Base-by-base conservation (phyloP, 495 filamentous ascomycete species). In the Penicillium maclennaniae region DNA sequence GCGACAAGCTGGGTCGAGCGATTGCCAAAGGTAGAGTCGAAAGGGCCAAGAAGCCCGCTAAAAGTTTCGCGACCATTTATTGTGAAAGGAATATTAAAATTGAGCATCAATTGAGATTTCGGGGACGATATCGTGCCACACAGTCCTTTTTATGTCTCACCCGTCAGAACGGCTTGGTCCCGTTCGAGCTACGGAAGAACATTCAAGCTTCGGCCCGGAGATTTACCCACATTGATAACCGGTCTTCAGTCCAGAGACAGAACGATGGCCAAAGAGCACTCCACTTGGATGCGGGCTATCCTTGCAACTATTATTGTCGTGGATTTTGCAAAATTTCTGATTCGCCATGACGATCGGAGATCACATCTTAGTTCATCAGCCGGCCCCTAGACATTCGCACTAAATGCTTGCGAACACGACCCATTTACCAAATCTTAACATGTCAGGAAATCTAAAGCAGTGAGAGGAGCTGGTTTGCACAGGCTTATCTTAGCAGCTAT, bases 211-310 rank as follows among this genome's bases (percentile, higher is more conserved):
- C 52, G 19, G 39, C 16, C 45, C 52, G 47, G 48, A 55, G 42
- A 46, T 28, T 27, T n/a, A 36, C 10, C 43, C 47, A 26, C 26
- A 14, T 49, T 20, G n/a, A 17, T 38, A 61, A 52, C 55, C n/a
- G 58, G 58, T 26, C 43, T 49, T 51, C 39, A 43, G 31, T 25
- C 61, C 55, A 25, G 15, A 61, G 59, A 16, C 17, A 56, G 61
- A 25, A 56, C 56, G 48, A 54, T 21, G 43, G 46, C 44, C 39
- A 53, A 28, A 8, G 17, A 12, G 28, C 19, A 9, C 57, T 43
- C 49, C 57, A 51, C 42, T 52, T 26, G 44, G 15, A 25, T 21
- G 38, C 45, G 23, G 25, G 39, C 21, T 15, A 14, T 38, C 21
- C 34, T 21, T 38, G 27, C 14, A 27, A 50, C 20, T 23, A 37